phyloP scores from a whole-genome alignment of 1,284 basidiomycete species.

The Anthracocystis walkeri region DNA sequence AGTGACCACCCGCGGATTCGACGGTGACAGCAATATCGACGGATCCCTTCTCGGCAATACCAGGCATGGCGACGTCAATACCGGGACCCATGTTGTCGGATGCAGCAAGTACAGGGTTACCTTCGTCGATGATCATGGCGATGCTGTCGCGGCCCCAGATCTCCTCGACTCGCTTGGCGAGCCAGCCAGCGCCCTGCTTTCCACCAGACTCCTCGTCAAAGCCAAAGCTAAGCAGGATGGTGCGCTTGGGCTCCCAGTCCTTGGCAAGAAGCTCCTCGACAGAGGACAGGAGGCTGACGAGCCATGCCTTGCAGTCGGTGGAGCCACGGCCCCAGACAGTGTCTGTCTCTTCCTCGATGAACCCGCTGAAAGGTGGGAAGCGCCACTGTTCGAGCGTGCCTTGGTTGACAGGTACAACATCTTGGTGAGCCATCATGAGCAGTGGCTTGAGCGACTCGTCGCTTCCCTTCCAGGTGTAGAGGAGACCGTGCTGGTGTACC shows the following conservation, averaged over 20 bases:
- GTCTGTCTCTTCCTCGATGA: conserved; percentile 70
- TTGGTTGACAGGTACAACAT: conserved; percentile 73
- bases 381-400: conserved; percentile 72
- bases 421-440: conserved; percentile 74
- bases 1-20: conserved; percentile 77
- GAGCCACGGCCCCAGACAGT: conserved; percentile 72
- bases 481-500: conserved; percentile 77
- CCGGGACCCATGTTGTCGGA: conserved; percentile 43
- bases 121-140: conserved; percentile 66
- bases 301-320: conserved; percentile 70
- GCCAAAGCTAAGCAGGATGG: conserved; percentile 77
- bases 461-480: conserved; percentile 77
- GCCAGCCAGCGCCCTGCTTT: conserved; percentile 61
- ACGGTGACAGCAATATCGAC: conserved; percentile 66
- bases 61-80: conserved; percentile 70
- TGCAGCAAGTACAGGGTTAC: conserved; percentile 48
- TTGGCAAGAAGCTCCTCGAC: conserved; percentile 72
- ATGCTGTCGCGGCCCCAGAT: conserved; percentile 58
- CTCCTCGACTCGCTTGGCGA: conserved; percentile 50
- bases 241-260: conserved; percentile 70
- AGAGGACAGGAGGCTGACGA: conserved; percentile 72
- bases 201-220: conserved; percentile 76
- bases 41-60: conserved; percentile 78
- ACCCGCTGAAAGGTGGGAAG: conserved; percentile 72
- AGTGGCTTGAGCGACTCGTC: conserved; percentile 76